Conservation (phyloP, 2,329 filamentous ascomycete genomes). For the Talaromyces islandicus region DNA sequence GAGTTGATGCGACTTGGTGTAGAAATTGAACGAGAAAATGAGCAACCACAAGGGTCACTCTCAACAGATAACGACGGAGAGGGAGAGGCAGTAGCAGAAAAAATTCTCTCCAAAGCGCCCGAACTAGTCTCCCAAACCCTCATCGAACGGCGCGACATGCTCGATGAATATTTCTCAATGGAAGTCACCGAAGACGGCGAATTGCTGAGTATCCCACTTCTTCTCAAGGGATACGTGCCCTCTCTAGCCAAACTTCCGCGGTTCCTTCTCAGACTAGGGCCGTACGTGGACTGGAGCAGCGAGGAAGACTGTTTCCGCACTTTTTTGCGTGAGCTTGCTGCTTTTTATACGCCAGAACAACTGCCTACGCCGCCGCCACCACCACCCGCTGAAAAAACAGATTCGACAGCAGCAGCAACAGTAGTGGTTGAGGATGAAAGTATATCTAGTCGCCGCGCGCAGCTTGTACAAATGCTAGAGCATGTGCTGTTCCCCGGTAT, state of each 20-base stretch:
- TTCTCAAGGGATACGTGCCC: constrained; percentile 85
- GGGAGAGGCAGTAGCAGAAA: constrained; percentile 35
- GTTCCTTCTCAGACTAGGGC: constrained; percentile 82
- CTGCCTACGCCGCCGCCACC: constrained; percentile 49
- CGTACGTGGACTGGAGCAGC: constrained; percentile 77
- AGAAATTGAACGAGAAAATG: constrained; percentile 54
- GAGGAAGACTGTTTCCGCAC: constrained; percentile 82
- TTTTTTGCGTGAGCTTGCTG: constrained; percentile 79
- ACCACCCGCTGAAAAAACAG: too few species aligned
- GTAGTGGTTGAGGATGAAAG: constrained; percentile 46
- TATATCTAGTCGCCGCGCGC: constrained; percentile 50
- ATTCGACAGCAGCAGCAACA: constrained; percentile 24
- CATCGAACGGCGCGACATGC: constrained; percentile 73
- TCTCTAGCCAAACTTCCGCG: constrained; percentile 78
- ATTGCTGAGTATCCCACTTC: constrained; percentile 70
- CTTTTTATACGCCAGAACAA: constrained; percentile 85
- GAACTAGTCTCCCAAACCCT: constrained; percentile 62
- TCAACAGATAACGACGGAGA: constrained; percentile 16
- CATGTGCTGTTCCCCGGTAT: constrained; percentile 87
- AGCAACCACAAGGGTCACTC: constrained; percentile 1
- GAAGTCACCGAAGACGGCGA: constrained; percentile 74
- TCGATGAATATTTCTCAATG: constrained; percentile 86
- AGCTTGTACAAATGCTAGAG: constrained; percentile 73
- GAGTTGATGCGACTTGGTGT: constrained; percentile 69
- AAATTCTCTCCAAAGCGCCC: constrained; percentile 62